Conservation (phyloP, 2,329 filamentous ascomycete species). For the Rhynchosporium graminicola region DNA sequence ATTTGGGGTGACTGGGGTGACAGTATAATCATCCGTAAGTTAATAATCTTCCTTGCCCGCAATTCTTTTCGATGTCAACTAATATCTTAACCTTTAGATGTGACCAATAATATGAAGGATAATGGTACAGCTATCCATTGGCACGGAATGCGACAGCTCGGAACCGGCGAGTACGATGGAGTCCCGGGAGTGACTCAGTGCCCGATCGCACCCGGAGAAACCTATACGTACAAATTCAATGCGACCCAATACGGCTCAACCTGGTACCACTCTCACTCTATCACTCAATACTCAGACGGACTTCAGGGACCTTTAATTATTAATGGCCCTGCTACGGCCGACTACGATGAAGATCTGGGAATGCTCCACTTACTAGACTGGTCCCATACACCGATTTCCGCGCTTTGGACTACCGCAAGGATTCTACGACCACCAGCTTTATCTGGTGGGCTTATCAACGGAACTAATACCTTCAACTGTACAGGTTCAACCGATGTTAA, state of each 20-base stretch:
- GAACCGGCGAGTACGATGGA: constrained; percentile 46
- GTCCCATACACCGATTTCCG: constrained; percentile 34
- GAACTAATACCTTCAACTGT: constrained; percentile 29
- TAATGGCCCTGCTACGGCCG: constrained; percentile 56
- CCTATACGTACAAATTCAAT: constrained; percentile 28
- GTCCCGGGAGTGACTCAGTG: constrained; percentile 58
- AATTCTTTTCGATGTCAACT: not conserved
- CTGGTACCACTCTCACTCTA: constrained; percentile 64
- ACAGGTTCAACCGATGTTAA: constrained; percentile 31
- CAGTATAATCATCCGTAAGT: constrained; percentile 39
- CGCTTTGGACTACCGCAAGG: constrained; percentile 28
- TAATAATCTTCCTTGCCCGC: not conserved
- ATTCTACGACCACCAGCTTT: constrained; percentile 36
- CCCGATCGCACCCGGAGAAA: constrained; percentile 48
- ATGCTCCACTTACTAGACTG: constrained; percentile 44
- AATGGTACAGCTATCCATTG: constrained; percentile 47
- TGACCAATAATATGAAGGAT: constrained; percentile 31
- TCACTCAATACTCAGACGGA: constrained; percentile 53
- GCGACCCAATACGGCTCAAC: constrained; percentile 44
- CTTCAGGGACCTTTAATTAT: constrained; percentile 61
- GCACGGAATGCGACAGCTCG: constrained; percentile 49
- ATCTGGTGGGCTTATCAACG: constrained; percentile 38
- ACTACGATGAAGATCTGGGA: constrained; percentile 65
- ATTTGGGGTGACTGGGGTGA: constrained; percentile 43
- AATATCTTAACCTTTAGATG: constrained; percentile 37